Evolutionary conservation across 371 early-diverging fungal species (phyloP).

Genomic region (Apophysomyces trapeziformis): DNA sequence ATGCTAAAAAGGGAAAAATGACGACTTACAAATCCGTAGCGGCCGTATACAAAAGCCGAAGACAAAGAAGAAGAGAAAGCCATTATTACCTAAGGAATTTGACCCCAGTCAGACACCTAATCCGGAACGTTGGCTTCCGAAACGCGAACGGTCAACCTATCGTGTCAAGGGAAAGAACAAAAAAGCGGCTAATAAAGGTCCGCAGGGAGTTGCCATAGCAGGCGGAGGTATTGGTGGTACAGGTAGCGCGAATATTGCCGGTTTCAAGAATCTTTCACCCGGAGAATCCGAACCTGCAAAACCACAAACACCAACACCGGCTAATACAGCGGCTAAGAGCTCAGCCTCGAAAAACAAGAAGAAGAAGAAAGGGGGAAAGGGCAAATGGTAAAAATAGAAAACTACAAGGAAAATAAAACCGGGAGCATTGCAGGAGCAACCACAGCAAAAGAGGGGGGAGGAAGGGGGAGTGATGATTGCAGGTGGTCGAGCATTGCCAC

Average conservation of each 20-base stretch:
- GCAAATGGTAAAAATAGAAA: slow-evolving; percentile 21
- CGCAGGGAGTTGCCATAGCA: slow-evolving; percentile 62
- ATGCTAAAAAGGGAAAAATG: neutral
- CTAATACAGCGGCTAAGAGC: slow-evolving; percentile 14
- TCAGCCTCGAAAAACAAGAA: slow-evolving; percentile 19
- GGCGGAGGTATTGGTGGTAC: slow-evolving; percentile 75
- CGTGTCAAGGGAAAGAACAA: slow-evolving; percentile 61
- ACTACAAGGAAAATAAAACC: neutral
- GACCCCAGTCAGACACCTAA: slow-evolving; percentile 60
- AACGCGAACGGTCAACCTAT: slow-evolving; percentile 66
- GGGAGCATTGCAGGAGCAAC: neutral
- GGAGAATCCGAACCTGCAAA: slow-evolving; percentile 6
- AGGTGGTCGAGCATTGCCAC: neutral
- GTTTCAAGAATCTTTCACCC: slow-evolving; percentile 15
- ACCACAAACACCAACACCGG: slow-evolving; percentile 12
- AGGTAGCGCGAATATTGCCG: slow-evolving; percentile 74
- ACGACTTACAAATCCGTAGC: slow-evolving; percentile 6
- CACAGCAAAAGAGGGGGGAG: too few species aligned
- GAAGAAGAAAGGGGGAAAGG: slow-evolving; percentile 28
- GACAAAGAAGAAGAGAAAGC: slow-evolving; percentile 66
- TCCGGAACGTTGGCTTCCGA: slow-evolving; percentile 82
- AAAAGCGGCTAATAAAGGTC: slow-evolving; percentile 59
- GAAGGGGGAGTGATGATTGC: too few species aligned
- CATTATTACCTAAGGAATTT: slow-evolving; percentile 63
- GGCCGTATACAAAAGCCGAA: slow-evolving; percentile 40